phyloP scores from a whole-genome alignment of 805 yeast species.

The Spencermartinsiella europaea region DNA sequence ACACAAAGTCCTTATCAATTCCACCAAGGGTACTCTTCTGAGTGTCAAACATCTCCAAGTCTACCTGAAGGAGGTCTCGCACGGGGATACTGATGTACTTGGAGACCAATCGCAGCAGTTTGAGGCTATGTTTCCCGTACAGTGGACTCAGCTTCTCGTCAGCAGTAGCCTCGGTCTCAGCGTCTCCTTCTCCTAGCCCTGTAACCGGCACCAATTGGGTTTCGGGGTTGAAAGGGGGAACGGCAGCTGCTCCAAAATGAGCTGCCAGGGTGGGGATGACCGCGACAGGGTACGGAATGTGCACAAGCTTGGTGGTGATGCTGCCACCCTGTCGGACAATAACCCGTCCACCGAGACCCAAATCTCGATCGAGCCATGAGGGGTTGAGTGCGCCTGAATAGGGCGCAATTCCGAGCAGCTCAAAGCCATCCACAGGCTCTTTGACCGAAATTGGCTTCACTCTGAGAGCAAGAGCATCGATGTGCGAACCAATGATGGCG shows the following conservation, averaged over 20 bases:
- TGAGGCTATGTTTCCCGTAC: conserved; percentile 59
- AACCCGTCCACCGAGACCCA: conserved; percentile 78
- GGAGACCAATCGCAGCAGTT: conserved; percentile 61
- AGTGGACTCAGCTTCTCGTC: conserved; percentile 59
- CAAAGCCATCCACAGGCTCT: conserved; percentile 62
- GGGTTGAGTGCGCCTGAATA: conserved; percentile 54
- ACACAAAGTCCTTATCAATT: conserved; percentile 62
- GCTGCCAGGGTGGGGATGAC: conserved; percentile 82
- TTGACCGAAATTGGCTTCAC: conserved; percentile 70
- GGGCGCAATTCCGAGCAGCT: conserved; percentile 76
- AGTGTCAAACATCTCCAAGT: conserved; percentile 72
- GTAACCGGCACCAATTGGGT: conserved; percentile 77
- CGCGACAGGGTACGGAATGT: conserved; percentile 48
- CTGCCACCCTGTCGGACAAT: conserved; percentile 41
- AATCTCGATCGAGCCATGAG: conserved; percentile 80
- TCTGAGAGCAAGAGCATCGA: conserved; percentile 63
- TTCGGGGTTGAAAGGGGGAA: conserved; percentile 71
- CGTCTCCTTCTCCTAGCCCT: conserved; percentile 42
- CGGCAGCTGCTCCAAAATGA: conserved; percentile 70
- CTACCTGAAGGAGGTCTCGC: conserved; percentile 58
- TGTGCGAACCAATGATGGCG: conserved; percentile 69
- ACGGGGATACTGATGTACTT: conserved; percentile 52
- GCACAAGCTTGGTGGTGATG: conserved; percentile 34
- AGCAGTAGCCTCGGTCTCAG: conserved; percentile 42
- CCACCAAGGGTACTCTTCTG: conserved; percentile 77